Evolutionary conservation across 805 yeast genomes (phyloP).

Genomic region (Candida insectorum): DNA sequence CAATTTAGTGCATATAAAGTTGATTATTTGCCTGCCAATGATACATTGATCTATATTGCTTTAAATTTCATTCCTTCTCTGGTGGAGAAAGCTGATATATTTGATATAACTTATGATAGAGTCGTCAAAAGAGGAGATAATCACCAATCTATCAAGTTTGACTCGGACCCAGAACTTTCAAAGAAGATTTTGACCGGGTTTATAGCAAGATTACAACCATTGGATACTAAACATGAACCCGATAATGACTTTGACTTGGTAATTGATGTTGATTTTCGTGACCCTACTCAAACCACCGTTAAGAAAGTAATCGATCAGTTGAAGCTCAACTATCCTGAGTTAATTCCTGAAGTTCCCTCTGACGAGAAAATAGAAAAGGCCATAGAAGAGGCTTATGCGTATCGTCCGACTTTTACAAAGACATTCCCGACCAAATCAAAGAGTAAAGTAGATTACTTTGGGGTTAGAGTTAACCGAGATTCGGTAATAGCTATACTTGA

Average conservation of each 20-base stretch:
- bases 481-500: constrained; percentile 6
- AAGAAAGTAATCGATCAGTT: constrained; percentile 27
- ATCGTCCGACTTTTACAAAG: constrained; percentile 48
- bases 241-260: constrained; percentile 66
- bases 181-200: constrained; percentile 71
- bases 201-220: constrained; percentile 62
- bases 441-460: constrained; percentile 11
- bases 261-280: constrained; percentile 50
- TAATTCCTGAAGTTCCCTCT: constrained; percentile 39
- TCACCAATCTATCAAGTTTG: constrained; percentile 75
- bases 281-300: constrained; percentile 39
- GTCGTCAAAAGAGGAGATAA: constrained; percentile 75
- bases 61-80: constrained; percentile 52
- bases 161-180: constrained; percentile 47
- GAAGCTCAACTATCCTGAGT: constrained; percentile 36
- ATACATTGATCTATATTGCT: constrained; percentile 57
- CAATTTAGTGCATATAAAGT: constrained; percentile 45
- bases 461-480: constrained; percentile 6
- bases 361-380: constrained; percentile 43
- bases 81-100: constrained; percentile 30
- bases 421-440: constrained; percentile 22
- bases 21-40: constrained; percentile 32
- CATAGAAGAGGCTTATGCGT: constrained; percentile 48
- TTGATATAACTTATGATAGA: constrained; percentile 55
- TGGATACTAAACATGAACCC: constrained; percentile 46